Evolutionary conservation across 768 basidiomycete genomes (phyloP).

Genomic region (Ramaria sp.): DNA sequence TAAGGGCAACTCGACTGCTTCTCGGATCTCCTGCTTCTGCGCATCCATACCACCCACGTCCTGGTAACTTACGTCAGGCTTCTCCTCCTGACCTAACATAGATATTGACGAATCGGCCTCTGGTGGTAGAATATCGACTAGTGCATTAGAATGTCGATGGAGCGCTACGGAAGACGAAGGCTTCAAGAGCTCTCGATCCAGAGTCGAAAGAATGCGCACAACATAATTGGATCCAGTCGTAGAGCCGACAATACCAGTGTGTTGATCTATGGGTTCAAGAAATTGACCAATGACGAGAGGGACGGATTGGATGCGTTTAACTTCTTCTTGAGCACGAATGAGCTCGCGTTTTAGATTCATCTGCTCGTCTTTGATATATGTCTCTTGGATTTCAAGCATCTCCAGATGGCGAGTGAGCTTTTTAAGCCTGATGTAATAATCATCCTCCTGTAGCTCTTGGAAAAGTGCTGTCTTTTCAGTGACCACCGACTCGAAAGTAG

Average conservation of each 20-base stretch:
- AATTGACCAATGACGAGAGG: constrained; percentile 99
- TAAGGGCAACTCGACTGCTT: constrained; percentile 93
- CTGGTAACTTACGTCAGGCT: constrained; percentile 85
- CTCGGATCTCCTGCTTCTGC: constrained; percentile 98
- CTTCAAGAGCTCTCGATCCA: constrained; percentile 95
- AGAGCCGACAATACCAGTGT: constrained; percentile 92
- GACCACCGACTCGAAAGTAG: constrained; percentile 78
- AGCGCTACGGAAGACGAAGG: constrained; percentile 97
- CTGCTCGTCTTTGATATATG: constrained; percentile 98
- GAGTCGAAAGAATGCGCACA: constrained; percentile 90
- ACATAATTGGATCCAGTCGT: constrained; percentile 99
- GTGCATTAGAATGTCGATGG: constrained; percentile 95
- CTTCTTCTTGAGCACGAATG: constrained; percentile 97
- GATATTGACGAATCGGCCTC: constrained; percentile 97
- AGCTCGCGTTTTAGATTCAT: constrained; percentile 96
- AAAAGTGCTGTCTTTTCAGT: constrained; percentile 82
- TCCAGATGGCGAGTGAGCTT: constrained; percentile 90
- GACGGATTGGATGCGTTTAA: constrained; percentile 97
- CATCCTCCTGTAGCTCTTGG: constrained; percentile 81
- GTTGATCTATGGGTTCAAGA: constrained; percentile 96
- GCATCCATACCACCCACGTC: constrained; percentile 96
- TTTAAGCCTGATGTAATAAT: constrained; percentile 96
- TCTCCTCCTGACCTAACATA: constrained; percentile 91
- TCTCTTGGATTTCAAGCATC: constrained; percentile 88
- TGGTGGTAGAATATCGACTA: constrained; percentile 96